These are phyloP conservation scores for Paecilomyces dactylethromorphus DNA, from an alignment of 2,329 filamentous ascomycete genomes.

Conservation along the genomic window DNA sequence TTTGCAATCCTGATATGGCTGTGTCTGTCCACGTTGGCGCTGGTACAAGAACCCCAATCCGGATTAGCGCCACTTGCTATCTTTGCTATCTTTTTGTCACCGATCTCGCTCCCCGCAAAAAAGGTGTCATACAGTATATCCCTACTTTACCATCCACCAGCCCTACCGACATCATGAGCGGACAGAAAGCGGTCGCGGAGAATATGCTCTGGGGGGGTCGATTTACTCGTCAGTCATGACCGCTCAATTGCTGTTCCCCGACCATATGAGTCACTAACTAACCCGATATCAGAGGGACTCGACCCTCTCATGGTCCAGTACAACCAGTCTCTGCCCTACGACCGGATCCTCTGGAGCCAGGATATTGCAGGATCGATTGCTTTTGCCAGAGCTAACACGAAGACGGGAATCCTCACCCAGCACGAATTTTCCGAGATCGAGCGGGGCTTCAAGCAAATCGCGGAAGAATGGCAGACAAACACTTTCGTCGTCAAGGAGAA, in stretches of 20 bases:
- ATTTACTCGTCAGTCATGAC: slow-evolving; percentile 47
- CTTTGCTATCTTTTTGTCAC: neutral
- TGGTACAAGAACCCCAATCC: neutral
- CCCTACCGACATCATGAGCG: slow-evolving; percentile 24
- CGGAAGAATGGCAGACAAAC: slow-evolving; percentile 36
- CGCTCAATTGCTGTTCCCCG: slow-evolving; percentile 5
- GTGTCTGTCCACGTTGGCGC: no score
- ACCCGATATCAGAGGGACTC: slow-evolving; percentile 56
- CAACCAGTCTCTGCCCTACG: slow-evolving; percentile 75
- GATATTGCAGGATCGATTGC: slow-evolving; percentile 77
- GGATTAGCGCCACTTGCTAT: neutral
- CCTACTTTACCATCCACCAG: neutral
- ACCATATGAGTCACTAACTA: slow-evolving; percentile 1
- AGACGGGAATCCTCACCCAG: slow-evolving; percentile 64
- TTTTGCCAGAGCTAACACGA: slow-evolving; percentile 72
- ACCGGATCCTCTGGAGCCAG: slow-evolving; percentile 69
- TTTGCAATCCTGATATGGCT: no score
- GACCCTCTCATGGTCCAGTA: slow-evolving; percentile 83
- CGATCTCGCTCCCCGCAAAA: neutral
- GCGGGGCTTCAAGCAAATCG: slow-evolving; percentile 57
- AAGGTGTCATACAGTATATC: neutral
- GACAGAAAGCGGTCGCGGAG: slow-evolving; percentile 32
- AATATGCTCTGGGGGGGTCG: slow-evolving; percentile 57
- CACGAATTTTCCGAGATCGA: slow-evolving; percentile 71
- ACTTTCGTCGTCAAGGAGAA: slow-evolving; percentile 31